phyloP scores from a whole-genome alignment of 768 basidiomycete genomes.

The Boletus rubropictus region DNA sequence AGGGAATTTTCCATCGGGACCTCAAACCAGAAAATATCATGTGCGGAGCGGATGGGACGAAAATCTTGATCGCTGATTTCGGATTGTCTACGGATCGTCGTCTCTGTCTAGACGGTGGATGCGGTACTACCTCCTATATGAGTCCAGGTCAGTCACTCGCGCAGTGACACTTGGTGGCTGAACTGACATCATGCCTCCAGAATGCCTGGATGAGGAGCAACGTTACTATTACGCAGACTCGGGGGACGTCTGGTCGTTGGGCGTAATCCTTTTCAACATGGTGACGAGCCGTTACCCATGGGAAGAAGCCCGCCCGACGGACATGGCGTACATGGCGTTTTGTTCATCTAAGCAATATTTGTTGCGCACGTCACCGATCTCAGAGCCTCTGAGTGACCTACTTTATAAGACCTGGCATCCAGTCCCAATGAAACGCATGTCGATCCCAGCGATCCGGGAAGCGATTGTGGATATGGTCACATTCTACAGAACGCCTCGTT shows the following conservation, averaged over 20 bases:
- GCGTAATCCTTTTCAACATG: slow-evolving; percentile 81
- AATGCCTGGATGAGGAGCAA: slow-evolving; percentile 47
- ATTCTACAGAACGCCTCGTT: slow-evolving; percentile 2
- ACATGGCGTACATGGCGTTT: slow-evolving; percentile 5
- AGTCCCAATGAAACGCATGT: slow-evolving; percentile 3
- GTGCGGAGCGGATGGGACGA: slow-evolving; percentile 46
- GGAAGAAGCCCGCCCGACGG: slow-evolving; percentile 4
- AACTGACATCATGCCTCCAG: slow-evolving; percentile 29
- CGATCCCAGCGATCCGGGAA: slow-evolving; percentile 18
- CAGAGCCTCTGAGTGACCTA: slow-evolving; percentile 5
- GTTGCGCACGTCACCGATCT: slow-evolving; percentile 5
- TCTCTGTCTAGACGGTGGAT: slow-evolving; percentile 46
- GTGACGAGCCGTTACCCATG: slow-evolving; percentile 45
- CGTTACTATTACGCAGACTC: slow-evolving; percentile 13
- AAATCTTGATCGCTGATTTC: slow-evolving; percentile 70
- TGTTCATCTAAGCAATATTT: neutral
- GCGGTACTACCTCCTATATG: slow-evolving; percentile 62
- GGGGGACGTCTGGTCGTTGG: slow-evolving; percentile 66
- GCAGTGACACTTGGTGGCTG: neutral
- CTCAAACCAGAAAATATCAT: slow-evolving; percentile 85
- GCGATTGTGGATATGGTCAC: slow-evolving; percentile 13
- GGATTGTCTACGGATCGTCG: slow-evolving; percentile 52
- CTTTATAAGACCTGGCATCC: slow-evolving; percentile 16
- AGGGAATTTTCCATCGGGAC: slow-evolving; percentile 76
- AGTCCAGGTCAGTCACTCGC: slow-evolving; percentile 55